Percentiles rank a stretch among this genome's conserved stretches.
Conservation (phyloP, 2,329 filamentous ascomycete species). For the Penicillium psychrosexuale region DNA sequence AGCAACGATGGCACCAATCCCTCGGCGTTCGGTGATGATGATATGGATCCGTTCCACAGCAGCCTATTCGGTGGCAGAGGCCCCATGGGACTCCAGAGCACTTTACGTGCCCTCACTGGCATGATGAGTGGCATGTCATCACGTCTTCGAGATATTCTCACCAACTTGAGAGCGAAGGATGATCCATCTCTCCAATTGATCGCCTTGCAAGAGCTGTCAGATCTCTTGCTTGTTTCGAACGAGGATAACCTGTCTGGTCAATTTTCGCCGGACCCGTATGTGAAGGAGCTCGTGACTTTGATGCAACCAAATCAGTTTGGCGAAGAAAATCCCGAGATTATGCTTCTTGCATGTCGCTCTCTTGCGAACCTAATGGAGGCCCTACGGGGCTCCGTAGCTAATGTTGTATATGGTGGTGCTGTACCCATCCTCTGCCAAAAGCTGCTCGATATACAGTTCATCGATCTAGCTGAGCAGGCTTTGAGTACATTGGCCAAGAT, state of each 20-base stretch:
- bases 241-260: slow-evolving; percentile 95
- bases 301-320: slow-evolving; percentile 89
- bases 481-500: slow-evolving; percentile 97
- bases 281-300: slow-evolving; percentile 85
- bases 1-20: slow-evolving; percentile 61
- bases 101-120: slow-evolving; percentile 79
- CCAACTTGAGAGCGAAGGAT: slow-evolving; percentile 75
- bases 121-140: slow-evolving; percentile 85
- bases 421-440: slow-evolving; percentile 94
- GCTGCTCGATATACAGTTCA: slow-evolving; percentile 91
- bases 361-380: slow-evolving; percentile 98
- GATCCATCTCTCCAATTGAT: slow-evolving; percentile 86
- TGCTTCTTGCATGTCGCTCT: slow-evolving; percentile 93
- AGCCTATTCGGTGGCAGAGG: slow-evolving; percentile 64
- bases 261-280: slow-evolving; percentile 89
- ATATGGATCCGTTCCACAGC: slow-evolving; percentile 59
- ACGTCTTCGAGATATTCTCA: slow-evolving; percentile 73
- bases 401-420: slow-evolving; percentile 95
- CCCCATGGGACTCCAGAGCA: slow-evolving; percentile 68
- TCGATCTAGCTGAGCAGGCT: slow-evolving; percentile 95
- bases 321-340: slow-evolving; percentile 92
- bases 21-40: slow-evolving; percentile 54
- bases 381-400: slow-evolving; percentile 83
- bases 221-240: slow-evolving; percentile 89
- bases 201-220: slow-evolving; percentile 87